Percentiles rank a stretch among this genome's conserved stretches.
Conservation (phyloP, 2,329 filamentous ascomycete species). For the Cercospora zeae-maydis region DNA sequence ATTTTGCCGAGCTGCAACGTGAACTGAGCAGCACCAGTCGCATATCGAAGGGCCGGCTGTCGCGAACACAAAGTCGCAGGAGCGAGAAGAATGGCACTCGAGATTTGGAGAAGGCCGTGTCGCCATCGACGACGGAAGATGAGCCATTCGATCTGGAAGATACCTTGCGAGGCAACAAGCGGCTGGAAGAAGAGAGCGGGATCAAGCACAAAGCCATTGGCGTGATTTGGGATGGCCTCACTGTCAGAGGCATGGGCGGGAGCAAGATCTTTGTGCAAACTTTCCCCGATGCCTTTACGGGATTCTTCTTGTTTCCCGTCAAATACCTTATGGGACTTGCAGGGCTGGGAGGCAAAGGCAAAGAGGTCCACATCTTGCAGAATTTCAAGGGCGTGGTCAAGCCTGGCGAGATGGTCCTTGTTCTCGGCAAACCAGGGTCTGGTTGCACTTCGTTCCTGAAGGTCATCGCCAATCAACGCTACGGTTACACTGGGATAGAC, state of each 20-base stretch:
- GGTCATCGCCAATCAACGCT: conserved; percentile 54
- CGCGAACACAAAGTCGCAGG: conserved; percentile 46
- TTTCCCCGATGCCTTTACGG: conserved; percentile 58
- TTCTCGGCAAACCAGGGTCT: conserved; percentile 69
- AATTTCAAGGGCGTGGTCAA: conserved; percentile 64
- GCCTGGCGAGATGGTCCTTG: conserved; percentile 84
- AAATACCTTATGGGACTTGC: conserved; percentile 60
- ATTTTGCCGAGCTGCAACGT: conserved; percentile 63
- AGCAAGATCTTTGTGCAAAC: conserved; percentile 62
- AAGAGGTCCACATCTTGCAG: conserved; percentile 69
- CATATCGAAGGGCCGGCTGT: conserved; percentile 38
- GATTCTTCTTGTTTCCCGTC: conserved; percentile 67
- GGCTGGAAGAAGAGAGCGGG: conserved; percentile 69
- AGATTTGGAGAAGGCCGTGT: conserved; percentile 59
- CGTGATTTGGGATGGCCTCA: conserved; percentile 63
- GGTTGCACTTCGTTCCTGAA: conserved; percentile 56
- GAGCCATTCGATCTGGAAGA: conserved; percentile 72
- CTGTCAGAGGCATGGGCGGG: conserved; percentile 58
- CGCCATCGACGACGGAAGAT: conserved; percentile 43
- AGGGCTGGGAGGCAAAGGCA: conserved; percentile 63
- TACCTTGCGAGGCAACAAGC: conserved; percentile 66
- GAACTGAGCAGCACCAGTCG: conserved; percentile 44
- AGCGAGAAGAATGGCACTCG: conserved; percentile 35
- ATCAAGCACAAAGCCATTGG: conserved; percentile 71
- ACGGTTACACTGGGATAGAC: conserved; percentile 57